A percentile compares a stretch with the other conserved stretches of the same genome.
Evolutionary conservation across 768 basidiomycete species (phyloP).

Genomic region (Tulasnella sp.): DNA sequence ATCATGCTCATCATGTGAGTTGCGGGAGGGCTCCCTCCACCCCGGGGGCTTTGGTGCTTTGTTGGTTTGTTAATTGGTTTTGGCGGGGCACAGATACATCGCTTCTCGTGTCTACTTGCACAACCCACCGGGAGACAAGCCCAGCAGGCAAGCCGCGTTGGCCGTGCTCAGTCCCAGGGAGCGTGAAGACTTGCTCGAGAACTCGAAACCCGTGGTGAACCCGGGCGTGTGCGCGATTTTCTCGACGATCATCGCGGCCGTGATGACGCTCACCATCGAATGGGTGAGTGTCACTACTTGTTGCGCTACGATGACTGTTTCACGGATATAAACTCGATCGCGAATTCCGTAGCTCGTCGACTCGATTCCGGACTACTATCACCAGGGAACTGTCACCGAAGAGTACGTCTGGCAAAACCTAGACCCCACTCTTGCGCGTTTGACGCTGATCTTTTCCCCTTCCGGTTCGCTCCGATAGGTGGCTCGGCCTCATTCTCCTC

Average conservation of each 20-base stretch:
- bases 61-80: too few relatives aligned
- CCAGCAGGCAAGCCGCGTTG: slow-evolving; percentile 20
- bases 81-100: slow-evolving; percentile 42
- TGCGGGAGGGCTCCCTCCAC: background rate
- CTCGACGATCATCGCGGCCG: slow-evolving; percentile 39
- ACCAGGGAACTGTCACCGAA: slow-evolving; percentile 32
- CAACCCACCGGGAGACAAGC: slow-evolving; percentile 51
- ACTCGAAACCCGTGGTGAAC: slow-evolving; percentile 27
- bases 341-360: slow-evolving; percentile 42
- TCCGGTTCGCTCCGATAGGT: slow-evolving; percentile 34
- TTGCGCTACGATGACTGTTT: background rate
- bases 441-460: background rate
- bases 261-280: slow-evolving; percentile 62
- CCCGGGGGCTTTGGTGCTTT: background rate
- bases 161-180: slow-evolving; percentile 20
- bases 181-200: slow-evolving; percentile 15
- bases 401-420: slow-evolving; percentile 36
- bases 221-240: slow-evolving; percentile 49
- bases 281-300: slow-evolving; percentile 35
- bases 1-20: slow-evolving; percentile 35
- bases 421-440: too few relatives aligned
- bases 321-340: background rate
- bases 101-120: slow-evolving; percentile 57
- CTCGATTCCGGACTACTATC: slow-evolving; percentile 45
- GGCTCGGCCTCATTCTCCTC: slow-evolving; percentile 62